phyloP scores from a whole-genome alignment of 331 rosid species.

The Rosa hybrid region DNA sequence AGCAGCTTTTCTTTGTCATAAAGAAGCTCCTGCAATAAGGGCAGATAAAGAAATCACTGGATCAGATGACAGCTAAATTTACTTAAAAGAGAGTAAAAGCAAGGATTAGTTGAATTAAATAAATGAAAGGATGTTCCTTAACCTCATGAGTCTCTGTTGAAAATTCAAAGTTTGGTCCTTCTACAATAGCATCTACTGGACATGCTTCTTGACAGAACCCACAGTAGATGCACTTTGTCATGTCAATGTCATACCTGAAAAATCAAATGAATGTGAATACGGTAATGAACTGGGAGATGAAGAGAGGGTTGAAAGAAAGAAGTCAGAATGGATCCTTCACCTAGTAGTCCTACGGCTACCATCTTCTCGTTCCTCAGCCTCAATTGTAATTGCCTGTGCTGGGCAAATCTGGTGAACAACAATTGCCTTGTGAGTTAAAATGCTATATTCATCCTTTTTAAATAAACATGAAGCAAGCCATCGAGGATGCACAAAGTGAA shows the following conservation, averaged over 20 bases:
- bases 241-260: conserved; percentile 98
- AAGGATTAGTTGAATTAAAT: conserved; percentile 7
- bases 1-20: conserved; percentile 99
- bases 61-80: conserved; percentile 1
- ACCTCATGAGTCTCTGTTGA: conserved; percentile 99
- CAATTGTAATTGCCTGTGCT: conserved; percentile 98
- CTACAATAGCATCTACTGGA: conserved; percentile 99
- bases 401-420: conserved; percentile 70
- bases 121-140: conserved; percentile 12
- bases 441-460: neutral
- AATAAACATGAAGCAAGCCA: neutral
- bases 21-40: conserved; percentile 76
- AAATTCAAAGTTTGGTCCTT: conserved; percentile 97
- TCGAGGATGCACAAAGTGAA: neutral
- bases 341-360: conserved; percentile 99
- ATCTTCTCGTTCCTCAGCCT: conserved; percentile 98
- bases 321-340: conserved; percentile 40
- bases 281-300: neutral
- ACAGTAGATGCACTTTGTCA: conserved; percentile 99
- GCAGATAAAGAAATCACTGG: neutral
- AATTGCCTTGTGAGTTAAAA: conserved; percentile 22
- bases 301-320: neutral
- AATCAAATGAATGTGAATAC: conserved; percentile 21
- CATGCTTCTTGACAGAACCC: conserved; percentile 99
- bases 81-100: neutral